phyloP scores from a whole-genome alignment of 202 grass and related monocot species.

The Saccharum hybrid region DNA sequence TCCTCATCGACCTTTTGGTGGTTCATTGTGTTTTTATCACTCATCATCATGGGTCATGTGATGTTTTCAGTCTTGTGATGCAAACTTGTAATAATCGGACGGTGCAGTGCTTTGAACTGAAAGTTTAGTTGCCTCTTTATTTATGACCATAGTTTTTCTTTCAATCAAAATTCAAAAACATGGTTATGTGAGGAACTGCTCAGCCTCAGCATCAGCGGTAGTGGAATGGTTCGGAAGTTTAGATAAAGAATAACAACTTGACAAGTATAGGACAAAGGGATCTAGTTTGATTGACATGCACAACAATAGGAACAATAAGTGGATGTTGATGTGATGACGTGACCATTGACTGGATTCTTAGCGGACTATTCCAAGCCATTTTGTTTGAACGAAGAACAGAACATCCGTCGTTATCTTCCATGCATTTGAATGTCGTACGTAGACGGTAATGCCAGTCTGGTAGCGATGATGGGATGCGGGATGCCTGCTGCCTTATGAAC shows the following conservation, averaged over 20 bases:
- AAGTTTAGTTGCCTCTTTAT: not conserved
- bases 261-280: not conserved
- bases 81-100: no score
- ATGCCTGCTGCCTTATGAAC: not conserved
- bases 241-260: not conserved
- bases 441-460: not conserved
- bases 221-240: not conserved
- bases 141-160: not conserved
- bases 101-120: not conserved
- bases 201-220: not conserved
- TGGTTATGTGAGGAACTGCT: not conserved
- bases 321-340: constrained; percentile 7
- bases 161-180: not conserved
- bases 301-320: not conserved
- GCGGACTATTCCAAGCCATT: not conserved
- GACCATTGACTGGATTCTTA: constrained; percentile 34
- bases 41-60: not conserved
- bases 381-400: constrained; percentile 38
- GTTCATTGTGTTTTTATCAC: not conserved
- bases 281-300: not conserved
- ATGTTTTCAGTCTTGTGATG: not conserved
- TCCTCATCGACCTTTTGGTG: not conserved
- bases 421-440: not conserved
- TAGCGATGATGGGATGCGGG: not conserved
- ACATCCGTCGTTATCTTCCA: not conserved